phyloP scores from a whole-genome alignment of 768 basidiomycete species.

The Suillus bovinus region DNA sequence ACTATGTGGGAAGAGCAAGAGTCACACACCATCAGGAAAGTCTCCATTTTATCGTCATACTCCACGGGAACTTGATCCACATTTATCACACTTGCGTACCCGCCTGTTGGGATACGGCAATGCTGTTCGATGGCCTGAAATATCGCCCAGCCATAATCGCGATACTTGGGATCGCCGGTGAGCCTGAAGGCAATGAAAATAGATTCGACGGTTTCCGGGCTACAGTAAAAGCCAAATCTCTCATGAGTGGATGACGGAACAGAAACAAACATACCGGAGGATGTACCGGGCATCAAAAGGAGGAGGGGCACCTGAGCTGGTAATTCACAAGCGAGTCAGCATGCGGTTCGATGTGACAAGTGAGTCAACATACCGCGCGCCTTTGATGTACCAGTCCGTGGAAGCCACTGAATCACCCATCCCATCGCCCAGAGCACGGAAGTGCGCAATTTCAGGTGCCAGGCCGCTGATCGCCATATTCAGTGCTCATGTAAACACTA shows the following conservation, averaged over 20 bases:
- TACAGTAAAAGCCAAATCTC: conserved; percentile 25
- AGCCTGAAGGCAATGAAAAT: conserved; percentile 90
- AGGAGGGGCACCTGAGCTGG: conserved; percentile 25
- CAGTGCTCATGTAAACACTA: not conserved
- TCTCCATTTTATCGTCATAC: conserved; percentile 92
- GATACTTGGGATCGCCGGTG: conserved; percentile 80
- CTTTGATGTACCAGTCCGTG: conserved; percentile 92
- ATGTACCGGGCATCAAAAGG: conserved; percentile 91
- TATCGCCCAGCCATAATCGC: conserved; percentile 84
- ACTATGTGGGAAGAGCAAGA: not conserved
- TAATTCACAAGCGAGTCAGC: conserved; percentile 9
- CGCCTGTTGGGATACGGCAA: conserved; percentile 74
- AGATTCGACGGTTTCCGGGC: conserved; percentile 94
- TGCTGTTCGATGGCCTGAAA: conserved; percentile 88
- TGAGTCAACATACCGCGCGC: conserved; percentile 49
- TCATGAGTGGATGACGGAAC: not conserved
- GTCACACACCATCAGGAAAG: conserved; percentile 78
- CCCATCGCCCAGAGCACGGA: conserved; percentile 62
- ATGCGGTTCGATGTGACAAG: not conserved
- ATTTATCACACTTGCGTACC: conserved; percentile 81
- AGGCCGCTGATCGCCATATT: conserved; percentile 56
- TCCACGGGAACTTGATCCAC: conserved; percentile 74
- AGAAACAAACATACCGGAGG: conserved; percentile 56
- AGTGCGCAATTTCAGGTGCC: conserved; percentile 88
- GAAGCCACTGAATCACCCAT: conserved; percentile 39